Base-by-base conservation (phyloP, 2,329 filamentous ascomycete species). In the Fusarium albidum region DNA sequence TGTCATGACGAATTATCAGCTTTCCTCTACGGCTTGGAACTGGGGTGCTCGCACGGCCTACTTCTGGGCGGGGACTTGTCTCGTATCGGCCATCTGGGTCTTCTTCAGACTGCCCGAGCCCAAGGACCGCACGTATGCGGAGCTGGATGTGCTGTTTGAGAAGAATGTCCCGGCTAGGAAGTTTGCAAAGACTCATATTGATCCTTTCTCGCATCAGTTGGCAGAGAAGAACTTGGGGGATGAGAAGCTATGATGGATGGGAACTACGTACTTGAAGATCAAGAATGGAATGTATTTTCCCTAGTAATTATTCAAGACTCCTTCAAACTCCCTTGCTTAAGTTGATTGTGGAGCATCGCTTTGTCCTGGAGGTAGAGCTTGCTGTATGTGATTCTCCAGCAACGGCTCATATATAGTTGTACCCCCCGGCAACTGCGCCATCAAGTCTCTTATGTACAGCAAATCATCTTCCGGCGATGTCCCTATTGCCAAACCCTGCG, bases 21-120 rank as follows among this genome's bases (percentile, higher is more conserved):
- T 81, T 12, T 78, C 75, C 1, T 74, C 76, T 1, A 73, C 72
- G 0, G 77, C 75, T 2, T 79, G 77, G 74, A 77, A 78, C 46
- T 79, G 76, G 77, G 79, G 69, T 58, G 81, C 79, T 47, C 75
- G 68, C 65, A 77, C 67, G 35, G 82, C 73, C 0, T 79, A 74
- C 50, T 77, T 79, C 62, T 79, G 77, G 77, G 76, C 73, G 1
- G 77, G 75, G 1, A 76, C 78, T 14, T 81, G 81, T 61, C 67
- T 82, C 6, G 26, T 79, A 3, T 79, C 78, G 14, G 69, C 78
- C 1, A 52, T 77, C 1, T 85, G 83, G 75, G 78, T 80, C 0
- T 82, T 72, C 59, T 73, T 73, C 61, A 77, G 78, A 42, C 69
- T 83, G 3, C 81, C 82, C 4, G 83, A 86, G 63, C 82, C 83